These are phyloP conservation scores for Boletellus ananiceps DNA, from an alignment of 768 basidiomycete species.

Conservation along the genomic window DNA sequence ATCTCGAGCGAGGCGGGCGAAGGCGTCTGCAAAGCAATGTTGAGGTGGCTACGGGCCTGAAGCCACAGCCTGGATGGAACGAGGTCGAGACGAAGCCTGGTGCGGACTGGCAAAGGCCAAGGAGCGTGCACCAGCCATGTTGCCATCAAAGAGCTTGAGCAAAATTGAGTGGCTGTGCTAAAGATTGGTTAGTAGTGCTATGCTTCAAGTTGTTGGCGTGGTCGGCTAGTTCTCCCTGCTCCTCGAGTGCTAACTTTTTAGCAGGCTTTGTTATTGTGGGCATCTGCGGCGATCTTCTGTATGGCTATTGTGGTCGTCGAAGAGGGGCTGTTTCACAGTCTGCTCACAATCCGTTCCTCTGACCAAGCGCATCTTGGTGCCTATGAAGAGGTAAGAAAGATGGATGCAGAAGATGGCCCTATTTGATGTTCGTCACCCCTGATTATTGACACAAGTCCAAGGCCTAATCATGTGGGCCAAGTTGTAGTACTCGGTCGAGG, in stretches of 20 bases:
- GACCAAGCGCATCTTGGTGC: constrained; percentile 15
- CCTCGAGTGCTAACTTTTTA: no score
- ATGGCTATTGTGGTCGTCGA: constrained; percentile 5
- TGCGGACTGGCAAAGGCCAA: constrained; percentile 10
- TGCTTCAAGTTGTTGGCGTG: no score
- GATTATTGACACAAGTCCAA: not conserved
- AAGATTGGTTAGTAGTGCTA: not conserved
- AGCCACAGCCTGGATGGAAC: constrained; percentile 13
- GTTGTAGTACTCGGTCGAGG: constrained; percentile 18
- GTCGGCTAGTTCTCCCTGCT: no score
- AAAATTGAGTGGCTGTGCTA: not conserved
- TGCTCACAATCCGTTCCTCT: constrained; percentile 7
- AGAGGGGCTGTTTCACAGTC: constrained; percentile 21
- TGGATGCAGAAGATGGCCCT: constrained; percentile 15
- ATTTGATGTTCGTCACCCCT: not conserved
- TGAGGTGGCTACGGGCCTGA: constrained; percentile 21
- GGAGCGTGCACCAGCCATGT: constrained; percentile 18
- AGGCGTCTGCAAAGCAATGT: constrained; percentile 23
- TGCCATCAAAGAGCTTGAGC: constrained; percentile 19
- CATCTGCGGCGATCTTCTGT: constrained; percentile 11
- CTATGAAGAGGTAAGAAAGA: constrained; percentile 11
- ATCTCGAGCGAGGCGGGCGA: constrained; percentile 36
- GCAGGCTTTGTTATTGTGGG: no score
- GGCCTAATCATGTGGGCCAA: constrained; percentile 12
- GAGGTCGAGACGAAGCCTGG: constrained; percentile 14